Evolutionary conservation across 108 stramenopile species (phyloP).

Genomic region (Cyclostephanos tholiformis): DNA sequence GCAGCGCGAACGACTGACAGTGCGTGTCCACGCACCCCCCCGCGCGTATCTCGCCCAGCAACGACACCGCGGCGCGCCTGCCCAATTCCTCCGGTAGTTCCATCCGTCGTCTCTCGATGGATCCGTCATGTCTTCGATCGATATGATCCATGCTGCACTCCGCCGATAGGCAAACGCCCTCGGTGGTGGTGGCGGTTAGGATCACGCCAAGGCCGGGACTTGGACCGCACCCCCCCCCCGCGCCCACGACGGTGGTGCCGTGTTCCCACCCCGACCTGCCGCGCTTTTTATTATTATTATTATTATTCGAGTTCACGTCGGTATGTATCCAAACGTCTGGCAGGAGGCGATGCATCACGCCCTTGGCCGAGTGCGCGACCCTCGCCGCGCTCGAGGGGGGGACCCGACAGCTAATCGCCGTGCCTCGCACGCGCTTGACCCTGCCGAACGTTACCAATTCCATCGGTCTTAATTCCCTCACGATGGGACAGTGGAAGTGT

Average conservation of each 20-base stretch:
- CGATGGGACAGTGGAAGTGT: slow-evolving; percentile 86
- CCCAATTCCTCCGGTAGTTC: slow-evolving; percentile 96
- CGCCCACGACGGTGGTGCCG: slow-evolving; percentile 74
- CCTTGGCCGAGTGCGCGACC: slow-evolving; percentile 93
- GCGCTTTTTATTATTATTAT: slow-evolving; percentile 35
- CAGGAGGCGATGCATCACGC: slow-evolving; percentile 83
- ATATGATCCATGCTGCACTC: slow-evolving; percentile 75
- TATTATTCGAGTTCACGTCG: slow-evolving; percentile 76
- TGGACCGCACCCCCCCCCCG: slow-evolving; percentile 63
- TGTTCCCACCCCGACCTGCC: slow-evolving; percentile 61
- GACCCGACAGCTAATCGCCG: slow-evolving; percentile 84
- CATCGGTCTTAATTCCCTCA: slow-evolving; percentile 78
- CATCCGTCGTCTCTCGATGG: slow-evolving; percentile 51
- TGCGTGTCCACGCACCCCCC: slow-evolving; percentile 96
- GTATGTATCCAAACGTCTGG: slow-evolving; percentile 98
- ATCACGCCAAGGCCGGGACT: slow-evolving; percentile 84
- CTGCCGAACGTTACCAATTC: slow-evolving; percentile 91
- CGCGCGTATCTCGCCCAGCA: slow-evolving; percentile 89
- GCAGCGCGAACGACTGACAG: slow-evolving; percentile 83
- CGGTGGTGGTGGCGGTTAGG: slow-evolving; percentile 90
- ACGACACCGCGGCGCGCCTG: slow-evolving; percentile 70
- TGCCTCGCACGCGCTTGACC: slow-evolving; percentile 96
- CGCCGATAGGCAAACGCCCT: slow-evolving; percentile 80
- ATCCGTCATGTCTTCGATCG: slow-evolving; percentile 6
- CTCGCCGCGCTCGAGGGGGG: slow-evolving; percentile 94